Base-by-base conservation (phyloP, 2,329 filamentous ascomycete species). In the Neophaeococcomyces aloes region DNA sequence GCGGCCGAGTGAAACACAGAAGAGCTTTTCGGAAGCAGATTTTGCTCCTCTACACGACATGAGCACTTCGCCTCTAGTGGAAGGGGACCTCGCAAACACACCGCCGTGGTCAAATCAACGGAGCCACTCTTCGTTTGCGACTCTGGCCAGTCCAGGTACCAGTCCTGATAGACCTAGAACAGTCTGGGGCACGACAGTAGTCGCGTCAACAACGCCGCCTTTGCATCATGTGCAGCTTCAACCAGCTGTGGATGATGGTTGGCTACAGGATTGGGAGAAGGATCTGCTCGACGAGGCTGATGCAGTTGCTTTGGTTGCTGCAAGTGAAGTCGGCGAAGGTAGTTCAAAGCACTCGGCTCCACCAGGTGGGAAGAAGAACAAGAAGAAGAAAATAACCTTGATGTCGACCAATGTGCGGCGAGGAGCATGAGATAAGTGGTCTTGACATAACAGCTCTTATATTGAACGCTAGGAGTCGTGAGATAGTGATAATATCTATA, bases 101-200 rank as follows among this genome's bases (percentile, higher is more conserved):
- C 66, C 67, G 19, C 66, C 64, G 3, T 64, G 60, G 53, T 49
- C 57, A 3, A 61, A 61, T 13, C 62, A 62, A 13, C 59, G 64
- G 36, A 53, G 48, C 8, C 51, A 56, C 21, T 59, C 58, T 1
- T 67, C 68, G 5, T 68, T 73, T 46, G 69, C 68, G 25, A 64
- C 66, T 11, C 65, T 94, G 17, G 83, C 84, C 0, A 81, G 80
- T 1, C 79, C 88, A 53, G 88, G 86, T 3, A 88, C 84, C 1
- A 93, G 84, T 49, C 87, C 88, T 0, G 80, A 78, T 5, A 76
- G 78, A 1, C 70, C 76, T 31, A 79, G 79, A 49, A 96, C 89
- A 0, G 86, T 96, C 0, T 96, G 89, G 89, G 89, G 89, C n/a
- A 96, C 89, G 1, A 72, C 76, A 3, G 66, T 94, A 2, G 58